Evolutionary conservation across 768 basidiomycete genomes (phyloP).

Genomic region (Tricholoma sp.): DNA sequence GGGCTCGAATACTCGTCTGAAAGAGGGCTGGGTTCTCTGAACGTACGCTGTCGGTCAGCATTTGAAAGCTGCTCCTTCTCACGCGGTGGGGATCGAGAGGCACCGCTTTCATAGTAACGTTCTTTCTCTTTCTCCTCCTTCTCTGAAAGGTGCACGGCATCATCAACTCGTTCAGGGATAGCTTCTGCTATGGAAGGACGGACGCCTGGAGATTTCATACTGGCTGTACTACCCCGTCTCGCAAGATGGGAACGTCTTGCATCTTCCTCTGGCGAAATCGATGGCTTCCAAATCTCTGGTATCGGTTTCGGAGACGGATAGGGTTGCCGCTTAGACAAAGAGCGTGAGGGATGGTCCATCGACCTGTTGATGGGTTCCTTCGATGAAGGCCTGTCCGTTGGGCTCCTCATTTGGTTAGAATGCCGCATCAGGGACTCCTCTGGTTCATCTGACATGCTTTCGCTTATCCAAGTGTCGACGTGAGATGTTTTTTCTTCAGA

Average conservation of each 20-base stretch:
- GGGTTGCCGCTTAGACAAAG: constrained; percentile 25
- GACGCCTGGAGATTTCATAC: constrained; percentile 41
- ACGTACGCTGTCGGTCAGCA: constrained; percentile 15
- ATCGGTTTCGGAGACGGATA: constrained; percentile 26
- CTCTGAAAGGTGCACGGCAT: constrained; percentile 8
- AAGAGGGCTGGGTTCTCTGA: constrained; percentile 12
- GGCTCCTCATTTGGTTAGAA: constrained; percentile 11
- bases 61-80: constrained; percentile 11
- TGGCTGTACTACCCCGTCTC: constrained; percentile 43
- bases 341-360: constrained; percentile 10
- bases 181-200: constrained; percentile 36
- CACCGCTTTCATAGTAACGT: constrained; percentile 4
- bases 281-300: constrained; percentile 48
- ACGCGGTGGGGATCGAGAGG: constrained; percentile 6
- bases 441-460: constrained; percentile 14
- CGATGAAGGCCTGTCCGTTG: constrained; percentile 12
- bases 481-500: not conserved
- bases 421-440: constrained; percentile 17
- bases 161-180: constrained; percentile 31
- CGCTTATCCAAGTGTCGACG: constrained; percentile 2
- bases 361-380: constrained; percentile 8
- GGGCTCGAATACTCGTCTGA: constrained; percentile 5
- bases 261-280: constrained; percentile 41
- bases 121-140: not conserved
- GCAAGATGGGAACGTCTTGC: constrained; percentile 36